Evolutionary conservation across 768 basidiomycete genomes (phyloP), one percentile per base, ranked within the genome.

Genomic region (Fistulinella prunicolor): DNA sequence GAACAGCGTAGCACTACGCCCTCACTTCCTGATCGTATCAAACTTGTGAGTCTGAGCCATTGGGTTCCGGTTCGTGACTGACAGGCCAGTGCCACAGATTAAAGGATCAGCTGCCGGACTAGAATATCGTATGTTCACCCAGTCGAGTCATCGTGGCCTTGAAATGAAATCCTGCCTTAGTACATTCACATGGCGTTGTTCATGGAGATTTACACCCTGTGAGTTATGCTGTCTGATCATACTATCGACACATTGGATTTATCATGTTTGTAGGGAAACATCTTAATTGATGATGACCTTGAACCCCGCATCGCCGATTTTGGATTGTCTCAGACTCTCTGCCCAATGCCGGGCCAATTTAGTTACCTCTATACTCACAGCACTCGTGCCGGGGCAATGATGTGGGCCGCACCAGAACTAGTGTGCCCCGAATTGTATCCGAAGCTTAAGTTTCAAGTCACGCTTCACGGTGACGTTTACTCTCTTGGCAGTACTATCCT

Each of bases 181-280:
- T 52, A 4, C 51, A 52, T 20, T 44, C 42, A 0, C 9, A 9
- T n/a, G 0, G 0, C 7, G 20, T 50, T 8, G 20, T 52, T 34
- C 51, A 52, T 7, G 47, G 51, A 1, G 26, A 52, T 50, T 14
- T 52, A 10, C 51, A 52, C 2, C 51, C 51, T 1, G 51, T 39
- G 14, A 13, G 32, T 34, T 34, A 13, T 34, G 4, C 16, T 16
- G 8, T 4, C 4, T 12, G 32, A 34, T 12, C 9, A 34, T n/a
- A 16, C 14, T 13, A n/a, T n/a, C n/a, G n/a, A n/a, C 9, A 12
- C 13, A 9, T 13, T 16, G 5, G 14, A 34, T 13, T 34, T 34
- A 9, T n/a, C 32, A 34, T 10, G 10, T 34, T 12, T n/a, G 16
- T 34, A 34, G 32, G 32, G 32, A 9, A 34, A 34, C 14, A 16